phyloP scores from a whole-genome alignment of 2,329 filamentous ascomycete genomes.

The Parafenestella ontariensis region DNA sequence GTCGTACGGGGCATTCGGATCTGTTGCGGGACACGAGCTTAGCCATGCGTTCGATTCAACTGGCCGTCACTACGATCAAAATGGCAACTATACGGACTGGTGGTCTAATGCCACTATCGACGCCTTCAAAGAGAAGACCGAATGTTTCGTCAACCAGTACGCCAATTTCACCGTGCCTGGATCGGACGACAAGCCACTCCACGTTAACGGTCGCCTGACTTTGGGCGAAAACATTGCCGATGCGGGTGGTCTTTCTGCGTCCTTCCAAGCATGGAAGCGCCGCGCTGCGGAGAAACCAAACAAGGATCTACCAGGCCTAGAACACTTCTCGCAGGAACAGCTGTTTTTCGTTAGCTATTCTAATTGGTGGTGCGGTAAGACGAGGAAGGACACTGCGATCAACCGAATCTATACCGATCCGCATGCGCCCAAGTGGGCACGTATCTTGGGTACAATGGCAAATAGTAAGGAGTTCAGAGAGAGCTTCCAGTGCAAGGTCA shows the following conservation, averaged over 20 bases:
- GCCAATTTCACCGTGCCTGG: conserved; percentile 65
- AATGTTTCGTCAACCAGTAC: conserved; percentile 75
- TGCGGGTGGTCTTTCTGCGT: conserved; percentile 68
- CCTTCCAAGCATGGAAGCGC: conserved; percentile 71
- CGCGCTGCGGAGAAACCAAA: conserved; percentile 60
- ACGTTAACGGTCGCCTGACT: conserved; percentile 69
- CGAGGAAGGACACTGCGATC: conserved; percentile 64
- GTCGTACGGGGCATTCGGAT: conserved; percentile 72
- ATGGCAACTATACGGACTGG: conserved; percentile 71
- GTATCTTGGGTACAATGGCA: conserved; percentile 66
- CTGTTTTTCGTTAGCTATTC: conserved; percentile 72
- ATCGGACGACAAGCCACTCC: conserved; percentile 62
- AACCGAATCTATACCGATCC: conserved; percentile 67
- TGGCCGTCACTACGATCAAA: conserved; percentile 69
- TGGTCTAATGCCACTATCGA: conserved; percentile 67
- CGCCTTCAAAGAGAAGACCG: conserved; percentile 64
- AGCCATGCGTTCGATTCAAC: conserved; percentile 74
- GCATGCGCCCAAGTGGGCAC: conserved; percentile 69
- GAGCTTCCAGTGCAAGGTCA: conserved; percentile 69
- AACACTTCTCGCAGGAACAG: conserved; percentile 70
- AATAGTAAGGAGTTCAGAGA: conserved; percentile 73
- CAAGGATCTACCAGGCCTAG: conserved; percentile 61
- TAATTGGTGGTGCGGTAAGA: conserved; percentile 73
- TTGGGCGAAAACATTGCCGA: conserved; percentile 76
- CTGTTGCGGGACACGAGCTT: conserved; percentile 72